Conservation (phyloP, 768 basidiomycete genomes). For the Leccinum variicolor region DNA sequence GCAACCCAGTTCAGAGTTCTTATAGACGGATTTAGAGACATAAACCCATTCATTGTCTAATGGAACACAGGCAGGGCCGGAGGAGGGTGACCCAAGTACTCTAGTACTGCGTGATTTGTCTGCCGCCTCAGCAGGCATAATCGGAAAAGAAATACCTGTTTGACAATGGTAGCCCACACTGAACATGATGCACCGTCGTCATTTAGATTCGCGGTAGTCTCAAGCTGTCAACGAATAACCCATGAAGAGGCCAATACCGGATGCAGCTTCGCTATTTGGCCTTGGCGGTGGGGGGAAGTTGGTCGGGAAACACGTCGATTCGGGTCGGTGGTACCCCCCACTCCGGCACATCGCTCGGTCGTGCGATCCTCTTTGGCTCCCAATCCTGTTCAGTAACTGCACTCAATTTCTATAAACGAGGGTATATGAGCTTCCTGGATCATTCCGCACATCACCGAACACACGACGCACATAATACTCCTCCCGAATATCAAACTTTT, state of each 20-base stretch:
- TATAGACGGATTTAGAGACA: neutral
- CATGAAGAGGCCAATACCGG: neutral
- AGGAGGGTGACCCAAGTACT: neutral
- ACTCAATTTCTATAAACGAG: slow-evolving; percentile 49
- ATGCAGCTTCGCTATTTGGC: neutral
- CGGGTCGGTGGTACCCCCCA: slow-evolving; percentile 81
- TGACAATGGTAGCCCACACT: neutral
- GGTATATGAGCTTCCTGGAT: neutral
- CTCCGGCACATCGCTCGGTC: slow-evolving; percentile 87
- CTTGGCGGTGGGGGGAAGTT: slow-evolving; percentile 9
- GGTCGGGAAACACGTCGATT: slow-evolving; percentile 23
- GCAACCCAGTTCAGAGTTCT: neutral
- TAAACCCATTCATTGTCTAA: neutral
- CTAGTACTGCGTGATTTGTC: neutral
- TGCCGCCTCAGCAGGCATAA: neutral
- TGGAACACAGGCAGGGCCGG: neutral
- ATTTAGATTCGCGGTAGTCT: neutral
- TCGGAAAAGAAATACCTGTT: neutral
- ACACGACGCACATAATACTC: slow-evolving; percentile 84
- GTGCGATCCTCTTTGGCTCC: slow-evolving; percentile 81
- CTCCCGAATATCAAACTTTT: slow-evolving; percentile 89
- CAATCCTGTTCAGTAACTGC: slow-evolving; percentile 66
- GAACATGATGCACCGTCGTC: neutral
- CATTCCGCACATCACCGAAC: neutral
- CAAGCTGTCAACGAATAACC: neutral